Percentiles rank a stretch among this genome's conserved stretches.
These are phyloP conservation scores for Leptographium procerum DNA, from an alignment of 2,329 filamentous ascomycete genomes.

Conservation along the genomic window DNA sequence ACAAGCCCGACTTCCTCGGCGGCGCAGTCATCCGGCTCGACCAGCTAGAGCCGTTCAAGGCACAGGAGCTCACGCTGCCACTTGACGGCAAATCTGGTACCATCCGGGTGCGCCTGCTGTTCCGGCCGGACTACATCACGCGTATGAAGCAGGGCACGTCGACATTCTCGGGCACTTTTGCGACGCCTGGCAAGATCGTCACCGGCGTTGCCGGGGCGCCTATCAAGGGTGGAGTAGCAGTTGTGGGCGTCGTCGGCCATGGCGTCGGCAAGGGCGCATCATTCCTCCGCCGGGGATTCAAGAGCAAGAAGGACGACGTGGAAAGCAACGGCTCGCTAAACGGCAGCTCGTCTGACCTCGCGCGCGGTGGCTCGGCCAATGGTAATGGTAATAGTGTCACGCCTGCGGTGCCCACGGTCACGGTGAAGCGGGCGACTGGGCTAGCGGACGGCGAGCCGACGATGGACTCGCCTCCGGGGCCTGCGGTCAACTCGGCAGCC, in stretches of 20 bases:
- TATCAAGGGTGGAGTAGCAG: slow-evolving; percentile 82
- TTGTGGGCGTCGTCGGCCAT: slow-evolving; percentile 59
- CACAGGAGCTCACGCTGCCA: slow-evolving; percentile 60
- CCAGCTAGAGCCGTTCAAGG: slow-evolving; percentile 72
- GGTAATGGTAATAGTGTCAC: too few relatives aligned
- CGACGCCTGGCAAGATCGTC: slow-evolving; percentile 76
- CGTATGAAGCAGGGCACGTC: slow-evolving; percentile 80
- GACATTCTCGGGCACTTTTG: slow-evolving; percentile 87
- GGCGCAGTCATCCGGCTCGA: slow-evolving; percentile 64
- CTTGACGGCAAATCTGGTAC: slow-evolving; percentile 85
- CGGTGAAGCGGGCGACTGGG: slow-evolving; percentile 30
- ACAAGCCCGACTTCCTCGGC: slow-evolving; percentile 87
- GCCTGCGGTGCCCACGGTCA: slow-evolving; percentile 14
- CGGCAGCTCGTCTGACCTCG: slow-evolving; percentile 11
- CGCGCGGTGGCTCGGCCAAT: slow-evolving; percentile 13
- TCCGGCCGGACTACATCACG: slow-evolving; percentile 85
- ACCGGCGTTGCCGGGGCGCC: slow-evolving; percentile 71
- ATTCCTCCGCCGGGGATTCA: slow-evolving; percentile 79
- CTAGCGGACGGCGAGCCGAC: slow-evolving; percentile 18
- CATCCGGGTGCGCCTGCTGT: slow-evolving; percentile 73
- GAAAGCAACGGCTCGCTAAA: slow-evolving; percentile 28
- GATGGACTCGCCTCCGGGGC: slow-evolving; percentile 20
- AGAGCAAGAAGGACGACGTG: slow-evolving; percentile 47
- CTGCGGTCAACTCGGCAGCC: slow-evolving; percentile 17
- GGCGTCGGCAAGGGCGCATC: slow-evolving; percentile 82